These are phyloP conservation scores for Cercospora sp. DNA, from an alignment of 2,329 filamentous ascomycete genomes.

Conservation along the genomic window DNA sequence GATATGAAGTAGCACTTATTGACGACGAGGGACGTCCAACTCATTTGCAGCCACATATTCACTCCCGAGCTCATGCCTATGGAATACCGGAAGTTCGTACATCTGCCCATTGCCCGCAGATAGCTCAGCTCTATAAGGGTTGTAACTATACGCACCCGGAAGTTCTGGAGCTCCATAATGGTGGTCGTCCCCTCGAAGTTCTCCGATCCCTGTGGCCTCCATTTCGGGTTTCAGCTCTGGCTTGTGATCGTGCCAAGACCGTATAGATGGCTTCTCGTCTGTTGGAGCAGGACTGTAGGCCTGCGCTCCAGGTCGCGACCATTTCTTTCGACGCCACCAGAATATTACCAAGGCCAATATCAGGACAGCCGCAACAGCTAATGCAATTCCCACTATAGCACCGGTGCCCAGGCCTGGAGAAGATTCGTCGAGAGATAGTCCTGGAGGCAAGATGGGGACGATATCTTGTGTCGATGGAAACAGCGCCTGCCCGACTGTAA, in stretches of 20 bases:
- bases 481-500: constrained; percentile 44
- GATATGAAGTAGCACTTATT: background rate
- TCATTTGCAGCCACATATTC: background rate
- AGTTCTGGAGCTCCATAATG: background rate
- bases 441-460: background rate
- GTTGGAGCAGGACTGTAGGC: background rate
- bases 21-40: background rate
- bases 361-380: background rate
- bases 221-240: background rate
- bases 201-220: background rate
- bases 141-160: background rate
- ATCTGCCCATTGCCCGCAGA: background rate
- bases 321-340: background rate
- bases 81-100: background rate
- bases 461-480: background rate
- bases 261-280: background rate
- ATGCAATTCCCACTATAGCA: constrained; percentile 2
- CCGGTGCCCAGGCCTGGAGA: background rate
- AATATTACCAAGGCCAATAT: background rate
- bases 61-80: background rate
- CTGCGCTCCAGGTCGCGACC: background rate
- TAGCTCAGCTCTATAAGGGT: background rate
- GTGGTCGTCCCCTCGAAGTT: background rate
- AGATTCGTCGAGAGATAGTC: background rate
- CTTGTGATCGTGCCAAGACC: background rate